Evolutionary conservation across 1,284 basidiomycete species (phyloP), one percentile per base, ranked within the genome.

Genomic region (Moesziomyces sp.): DNA sequence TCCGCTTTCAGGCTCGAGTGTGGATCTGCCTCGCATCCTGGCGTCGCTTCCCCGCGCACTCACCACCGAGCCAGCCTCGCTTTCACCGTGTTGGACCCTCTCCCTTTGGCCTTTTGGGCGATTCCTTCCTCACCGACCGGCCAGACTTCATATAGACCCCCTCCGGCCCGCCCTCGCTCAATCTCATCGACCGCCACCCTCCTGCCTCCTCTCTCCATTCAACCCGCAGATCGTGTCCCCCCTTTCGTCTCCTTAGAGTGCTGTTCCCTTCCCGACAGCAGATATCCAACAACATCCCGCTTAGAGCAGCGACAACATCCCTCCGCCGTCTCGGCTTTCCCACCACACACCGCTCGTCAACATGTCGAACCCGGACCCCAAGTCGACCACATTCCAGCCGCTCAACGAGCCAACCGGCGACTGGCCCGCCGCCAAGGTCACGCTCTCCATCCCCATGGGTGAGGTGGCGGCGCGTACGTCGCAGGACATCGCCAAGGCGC

Each of bases 381-480:
- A 70, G 35, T 50, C 72, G 3, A 71, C 75, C 28, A 65, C 64
- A 14, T 77, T 58, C 55, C 13, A 46, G 11, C 67, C 77, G 28
- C 75, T 79, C 46, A 64, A 54, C 52, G 66, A 67, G 47, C 45
- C 66, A 16, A 52, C 35, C 11, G 76, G 64, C 50, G 45, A 30
- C 14, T 61, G 62, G 69, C 51, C 64, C 21, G 54, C 59, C 2
- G 62, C 76, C 52, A 52, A 65, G 52, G 70, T 80, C 18, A 77
- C 77, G 7, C 77, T 80, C 3, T 76, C 76, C 54, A 77, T 80
- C 42, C 78, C 78, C 24, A 72, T 81, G 52, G 79, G 79, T 19
- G 48, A 61, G 24, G 68, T 74, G 8, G 79, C 78, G 35, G 57
- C 69, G 3, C 68, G 71, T 6, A 79, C 77, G 21, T 56, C 72